Conservation (phyloP, 1,284 basidiomycete genomes). For the Gomphus bonarii region DNA sequence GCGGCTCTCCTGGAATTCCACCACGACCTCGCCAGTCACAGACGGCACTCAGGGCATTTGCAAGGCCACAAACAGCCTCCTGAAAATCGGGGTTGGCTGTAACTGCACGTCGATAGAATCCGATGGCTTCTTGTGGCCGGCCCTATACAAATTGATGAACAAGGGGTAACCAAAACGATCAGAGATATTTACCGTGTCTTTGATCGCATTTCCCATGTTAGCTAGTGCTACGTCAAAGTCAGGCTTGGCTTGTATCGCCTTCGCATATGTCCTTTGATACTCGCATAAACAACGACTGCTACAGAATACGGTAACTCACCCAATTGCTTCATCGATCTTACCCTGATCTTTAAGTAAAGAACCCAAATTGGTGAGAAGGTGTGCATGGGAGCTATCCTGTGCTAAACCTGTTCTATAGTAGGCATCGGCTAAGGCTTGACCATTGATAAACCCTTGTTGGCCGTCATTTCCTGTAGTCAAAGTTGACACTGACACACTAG, state of each 20-base stretch:
- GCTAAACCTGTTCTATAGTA: constrained; percentile 47
- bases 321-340: constrained; percentile 38
- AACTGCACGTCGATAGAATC: constrained; percentile 44
- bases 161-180: background rate
- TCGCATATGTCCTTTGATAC: constrained; percentile 30
- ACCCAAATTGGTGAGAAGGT: constrained; percentile 51
- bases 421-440: constrained; percentile 34
- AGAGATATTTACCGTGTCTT: constrained; percentile 30
- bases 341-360: constrained; percentile 52
- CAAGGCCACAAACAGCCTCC: constrained; percentile 47
- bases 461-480: constrained; percentile 22
- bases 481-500: constrained; percentile 26
- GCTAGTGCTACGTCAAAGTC: constrained; percentile 51
- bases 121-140: constrained; percentile 40
- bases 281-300: background rate
- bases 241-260: constrained; percentile 43
- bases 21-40: constrained; percentile 10
- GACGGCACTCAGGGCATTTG: constrained; percentile 4
- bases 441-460: constrained; percentile 20
- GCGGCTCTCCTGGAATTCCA: constrained; percentile 9
- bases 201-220: constrained; percentile 52
- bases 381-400: constrained; percentile 45
- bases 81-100: constrained; percentile 41
- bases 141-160: constrained; percentile 24
- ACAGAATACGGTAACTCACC: constrained; percentile 22